Conservation (phyloP, 2,329 filamentous ascomycete genomes). For the Monosporascus sp. region DNA sequence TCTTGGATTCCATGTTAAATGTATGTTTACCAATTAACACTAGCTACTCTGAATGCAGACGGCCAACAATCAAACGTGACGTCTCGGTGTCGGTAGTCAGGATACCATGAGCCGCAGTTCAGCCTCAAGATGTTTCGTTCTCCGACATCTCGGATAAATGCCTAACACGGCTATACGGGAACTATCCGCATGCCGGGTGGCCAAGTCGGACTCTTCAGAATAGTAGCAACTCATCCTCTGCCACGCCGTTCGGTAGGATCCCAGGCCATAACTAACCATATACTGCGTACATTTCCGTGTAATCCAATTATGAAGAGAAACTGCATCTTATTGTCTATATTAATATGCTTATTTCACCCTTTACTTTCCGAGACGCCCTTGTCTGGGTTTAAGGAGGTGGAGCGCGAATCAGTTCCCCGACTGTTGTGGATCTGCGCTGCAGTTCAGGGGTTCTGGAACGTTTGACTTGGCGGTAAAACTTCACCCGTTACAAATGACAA, state of each 20-base stretch:
- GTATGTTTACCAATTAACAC: too few species aligned
- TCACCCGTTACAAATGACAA: neutral
- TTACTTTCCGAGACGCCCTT: neutral
- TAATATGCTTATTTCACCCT: neutral
- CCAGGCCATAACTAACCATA: too few species aligned
- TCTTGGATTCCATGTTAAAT: too few species aligned
- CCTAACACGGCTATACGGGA: neutral
- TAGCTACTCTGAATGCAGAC: neutral
- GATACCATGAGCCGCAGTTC: neutral
- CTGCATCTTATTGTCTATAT: neutral
- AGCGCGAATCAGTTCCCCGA: neutral
- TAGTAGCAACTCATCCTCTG: too few species aligned
- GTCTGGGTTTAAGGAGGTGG: neutral
- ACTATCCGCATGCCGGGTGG: neutral
- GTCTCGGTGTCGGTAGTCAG: neutral
- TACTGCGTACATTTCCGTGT: too few species aligned
- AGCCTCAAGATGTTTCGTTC: neutral
- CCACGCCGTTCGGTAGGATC: too few species aligned
- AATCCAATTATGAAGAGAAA: neutral
- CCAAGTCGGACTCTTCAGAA: too few species aligned
- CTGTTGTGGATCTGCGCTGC: neutral
- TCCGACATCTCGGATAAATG: neutral
- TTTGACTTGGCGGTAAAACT: neutral
- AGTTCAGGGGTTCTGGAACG: neutral
- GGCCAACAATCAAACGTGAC: neutral